phyloP scores from a whole-genome alignment of 1,284 basidiomycete genomes.

The Fomitopsis schrenkii region DNA sequence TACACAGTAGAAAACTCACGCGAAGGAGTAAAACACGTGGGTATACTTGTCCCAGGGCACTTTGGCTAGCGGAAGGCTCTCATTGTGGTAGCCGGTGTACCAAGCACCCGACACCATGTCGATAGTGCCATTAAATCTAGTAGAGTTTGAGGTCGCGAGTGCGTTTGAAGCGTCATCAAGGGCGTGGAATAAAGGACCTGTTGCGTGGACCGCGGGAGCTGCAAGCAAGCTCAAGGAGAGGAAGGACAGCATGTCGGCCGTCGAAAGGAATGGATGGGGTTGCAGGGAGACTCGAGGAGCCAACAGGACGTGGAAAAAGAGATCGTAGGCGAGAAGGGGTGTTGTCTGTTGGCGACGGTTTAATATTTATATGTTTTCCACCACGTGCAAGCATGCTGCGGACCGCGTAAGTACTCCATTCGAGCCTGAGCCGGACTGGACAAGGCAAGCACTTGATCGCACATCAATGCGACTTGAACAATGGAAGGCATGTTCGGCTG shows the following conservation, averaged over 20 bases:
- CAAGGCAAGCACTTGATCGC: no score
- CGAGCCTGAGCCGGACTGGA: no score
- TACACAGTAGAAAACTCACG: conserved; percentile 33
- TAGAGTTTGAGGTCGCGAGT: conserved; percentile 10
- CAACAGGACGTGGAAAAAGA: neutral
- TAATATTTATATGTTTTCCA: neutral
- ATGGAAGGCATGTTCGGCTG: no score
- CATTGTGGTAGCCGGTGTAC: conserved; percentile 61
- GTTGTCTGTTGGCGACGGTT: neutral
- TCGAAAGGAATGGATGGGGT: conserved; percentile 7
- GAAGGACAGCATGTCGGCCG: conserved; percentile 16
- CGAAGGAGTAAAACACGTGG: conserved; percentile 62
- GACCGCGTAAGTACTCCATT: neutral
- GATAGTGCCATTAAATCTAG: conserved; percentile 13
- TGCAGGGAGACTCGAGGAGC: conserved; percentile 2
- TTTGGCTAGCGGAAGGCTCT: conserved; percentile 40
- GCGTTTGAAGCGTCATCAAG: conserved; percentile 3
- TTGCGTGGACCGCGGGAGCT: conserved; percentile 12
- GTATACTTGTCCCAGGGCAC: conserved; percentile 63
- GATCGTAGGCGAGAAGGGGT: neutral
- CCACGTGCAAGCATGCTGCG: neutral
- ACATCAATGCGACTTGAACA: no score
- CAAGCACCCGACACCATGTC: conserved; percentile 48
- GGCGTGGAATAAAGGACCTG: conserved; percentile 5
- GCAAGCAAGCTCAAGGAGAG: conserved; percentile 16